Evolutionary conservation across 768 basidiomycete species (phyloP).

Genomic region (Chlorophyllum brunneum): DNA sequence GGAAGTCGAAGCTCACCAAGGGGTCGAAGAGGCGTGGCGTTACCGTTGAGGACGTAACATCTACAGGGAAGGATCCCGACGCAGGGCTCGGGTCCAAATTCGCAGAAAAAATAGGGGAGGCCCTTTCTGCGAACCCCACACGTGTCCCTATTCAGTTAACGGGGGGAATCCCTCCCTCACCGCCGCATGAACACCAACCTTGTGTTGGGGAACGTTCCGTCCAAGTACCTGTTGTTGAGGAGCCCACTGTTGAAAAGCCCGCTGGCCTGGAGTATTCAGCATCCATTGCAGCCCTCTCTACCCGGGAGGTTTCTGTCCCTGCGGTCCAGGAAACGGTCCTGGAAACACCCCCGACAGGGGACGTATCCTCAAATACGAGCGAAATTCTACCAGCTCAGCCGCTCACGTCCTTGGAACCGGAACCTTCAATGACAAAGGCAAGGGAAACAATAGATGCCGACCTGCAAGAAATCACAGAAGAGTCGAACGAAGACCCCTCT

Average conservation of each 20-base stretch:
- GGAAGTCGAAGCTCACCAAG: slow-evolving; percentile 25
- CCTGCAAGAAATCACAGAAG: background rate
- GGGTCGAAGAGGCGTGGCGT: slow-evolving; percentile 16
- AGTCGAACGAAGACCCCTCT: background rate
- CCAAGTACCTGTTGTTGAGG: background rate
- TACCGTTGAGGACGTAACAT: slow-evolving; percentile 6
- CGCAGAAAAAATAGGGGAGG: no score
- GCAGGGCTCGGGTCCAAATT: background rate
- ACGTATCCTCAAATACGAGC: background rate
- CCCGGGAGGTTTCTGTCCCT: background rate
- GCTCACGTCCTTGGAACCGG: background rate
- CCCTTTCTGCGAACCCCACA: background rate
- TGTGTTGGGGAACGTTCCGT: no score
- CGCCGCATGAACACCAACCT: no score
- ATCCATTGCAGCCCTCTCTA: no score
- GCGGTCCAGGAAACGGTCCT: background rate
- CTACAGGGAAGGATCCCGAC: background rate
- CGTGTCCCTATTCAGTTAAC: no score
- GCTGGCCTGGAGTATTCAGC: background rate
- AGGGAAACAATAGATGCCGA: background rate
- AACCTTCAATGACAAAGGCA: background rate
- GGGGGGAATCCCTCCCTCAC: no score
- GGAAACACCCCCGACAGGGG: background rate
- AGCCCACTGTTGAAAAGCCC: background rate
- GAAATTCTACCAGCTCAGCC: background rate